phyloP scores from a whole-genome alignment of 257 asterid species.

The Asclepias syriaca region DNA sequence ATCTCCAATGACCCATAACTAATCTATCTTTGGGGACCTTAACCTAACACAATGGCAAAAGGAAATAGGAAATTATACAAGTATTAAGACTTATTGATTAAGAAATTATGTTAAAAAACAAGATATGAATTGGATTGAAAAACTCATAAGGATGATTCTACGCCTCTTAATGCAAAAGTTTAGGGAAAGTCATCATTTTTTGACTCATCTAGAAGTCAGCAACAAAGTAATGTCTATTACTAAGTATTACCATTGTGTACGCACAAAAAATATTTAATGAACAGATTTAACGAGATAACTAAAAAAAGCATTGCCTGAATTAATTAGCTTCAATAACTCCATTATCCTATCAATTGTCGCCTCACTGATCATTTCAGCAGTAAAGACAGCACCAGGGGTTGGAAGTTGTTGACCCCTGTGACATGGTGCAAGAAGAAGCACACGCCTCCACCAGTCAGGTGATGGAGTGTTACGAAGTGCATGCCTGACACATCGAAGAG shows the following conservation, averaged over 20 bases:
- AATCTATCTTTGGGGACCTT: too few species aligned
- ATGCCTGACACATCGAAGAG: constrained; percentile 90
- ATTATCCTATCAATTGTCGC: constrained; percentile 92
- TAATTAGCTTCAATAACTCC: constrained; percentile 77
- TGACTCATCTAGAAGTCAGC: background rate
- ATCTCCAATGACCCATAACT: too few species aligned
- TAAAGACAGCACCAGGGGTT: constrained; percentile 91
- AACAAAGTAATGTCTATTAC: background rate
- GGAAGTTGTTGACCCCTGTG: constrained; percentile 75
- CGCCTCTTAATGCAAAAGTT: background rate
- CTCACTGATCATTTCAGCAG: constrained; percentile 93
- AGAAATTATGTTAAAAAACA: background rate
- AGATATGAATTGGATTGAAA: background rate
- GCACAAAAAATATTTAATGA: background rate
- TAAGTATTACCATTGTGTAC: background rate
- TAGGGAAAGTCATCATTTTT: background rate
- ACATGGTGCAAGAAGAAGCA: constrained; percentile 93
- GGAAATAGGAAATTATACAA: background rate
- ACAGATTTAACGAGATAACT: constrained; percentile 1
- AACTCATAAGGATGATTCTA: background rate
- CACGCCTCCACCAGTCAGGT: constrained; percentile 99
- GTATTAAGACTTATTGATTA: background rate
- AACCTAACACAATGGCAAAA: background rate
- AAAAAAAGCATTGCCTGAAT: constrained; percentile 62
- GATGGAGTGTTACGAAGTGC: constrained; percentile 97